Evolutionary conservation across 495 filamentous ascomycete species (phyloP).

Genomic region (Xylaria scruposa): DNA sequence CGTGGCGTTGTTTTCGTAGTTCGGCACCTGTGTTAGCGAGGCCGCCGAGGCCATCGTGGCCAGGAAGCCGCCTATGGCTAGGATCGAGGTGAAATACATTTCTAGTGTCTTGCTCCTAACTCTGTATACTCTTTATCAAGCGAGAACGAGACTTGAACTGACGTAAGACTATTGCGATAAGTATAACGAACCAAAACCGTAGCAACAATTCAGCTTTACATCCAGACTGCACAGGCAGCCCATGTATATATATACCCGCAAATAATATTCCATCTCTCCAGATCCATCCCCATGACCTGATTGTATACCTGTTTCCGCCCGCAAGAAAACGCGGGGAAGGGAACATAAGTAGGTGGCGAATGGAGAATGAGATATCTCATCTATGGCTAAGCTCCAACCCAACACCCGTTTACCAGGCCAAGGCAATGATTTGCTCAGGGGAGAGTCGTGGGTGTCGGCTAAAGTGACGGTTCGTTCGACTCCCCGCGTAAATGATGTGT

Average conservation of each 20-base stretch:
- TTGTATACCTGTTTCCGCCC: not conserved
- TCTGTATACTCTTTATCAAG: not conserved
- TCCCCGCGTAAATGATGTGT: not conserved
- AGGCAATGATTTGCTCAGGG: not conserved
- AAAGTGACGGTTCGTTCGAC: conserved; percentile 8
- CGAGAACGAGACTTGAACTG: not conserved
- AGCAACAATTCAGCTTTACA: not conserved
- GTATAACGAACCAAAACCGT: not conserved
- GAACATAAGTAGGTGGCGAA: not conserved
- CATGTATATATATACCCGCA: not conserved
- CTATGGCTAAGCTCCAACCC: not conserved
- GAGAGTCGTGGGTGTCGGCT: not conserved
- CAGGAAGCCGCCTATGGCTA: conserved; percentile 24
- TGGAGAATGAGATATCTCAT: not conserved
- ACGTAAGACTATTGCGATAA: not conserved
- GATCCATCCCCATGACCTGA: not conserved
- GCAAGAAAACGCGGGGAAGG: conserved; percentile 11
- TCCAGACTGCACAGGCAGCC: not conserved
- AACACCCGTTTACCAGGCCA: not conserved
- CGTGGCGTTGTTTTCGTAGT: conserved; percentile 49
- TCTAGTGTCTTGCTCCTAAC: not conserved
- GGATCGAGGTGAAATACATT: not conserved
- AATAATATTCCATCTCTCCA: not conserved
- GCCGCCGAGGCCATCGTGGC: conserved; percentile 36
- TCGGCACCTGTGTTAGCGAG: conserved; percentile 43